These are phyloP conservation scores for Colletotrichum sp. DNA, from an alignment of 2,329 filamentous ascomycete species.

Conservation along the genomic window DNA sequence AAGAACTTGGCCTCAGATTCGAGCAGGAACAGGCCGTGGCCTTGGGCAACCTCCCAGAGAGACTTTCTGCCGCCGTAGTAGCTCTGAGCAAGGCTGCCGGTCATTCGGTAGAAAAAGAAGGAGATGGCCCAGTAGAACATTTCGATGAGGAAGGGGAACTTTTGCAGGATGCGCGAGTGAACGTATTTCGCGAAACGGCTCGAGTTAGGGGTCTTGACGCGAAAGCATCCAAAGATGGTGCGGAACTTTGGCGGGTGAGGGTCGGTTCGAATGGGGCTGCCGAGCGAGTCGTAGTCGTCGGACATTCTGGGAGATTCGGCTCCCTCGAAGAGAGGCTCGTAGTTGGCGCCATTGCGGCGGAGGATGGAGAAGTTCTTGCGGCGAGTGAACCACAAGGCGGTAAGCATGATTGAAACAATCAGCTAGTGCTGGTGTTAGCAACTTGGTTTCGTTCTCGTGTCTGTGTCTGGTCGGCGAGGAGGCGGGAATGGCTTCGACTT, in stretches of 20 bases:
- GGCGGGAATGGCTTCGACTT: not conserved
- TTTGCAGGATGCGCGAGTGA: slow-evolving; percentile 68
- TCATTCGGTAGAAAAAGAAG: slow-evolving; percentile 67
- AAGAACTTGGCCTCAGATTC: slow-evolving; percentile 59
- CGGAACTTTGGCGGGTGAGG: slow-evolving; percentile 51
- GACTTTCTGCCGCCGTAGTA: slow-evolving; percentile 47
- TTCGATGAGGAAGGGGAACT: slow-evolving; percentile 71
- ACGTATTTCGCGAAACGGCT: slow-evolving; percentile 64
- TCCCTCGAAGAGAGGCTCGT: slow-evolving; percentile 27
- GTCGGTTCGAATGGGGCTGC: slow-evolving; percentile 25
- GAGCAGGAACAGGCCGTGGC: slow-evolving; percentile 59
- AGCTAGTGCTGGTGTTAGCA: slow-evolving; percentile 28
- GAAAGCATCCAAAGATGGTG: slow-evolving; percentile 50
- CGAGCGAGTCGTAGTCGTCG: slow-evolving; percentile 26
- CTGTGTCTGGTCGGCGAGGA: not conserved
- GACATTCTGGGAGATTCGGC: slow-evolving; percentile 27
- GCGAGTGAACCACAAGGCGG: slow-evolving; percentile 41
- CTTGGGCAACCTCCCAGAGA: slow-evolving; percentile 57
- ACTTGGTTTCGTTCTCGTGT: not conserved
- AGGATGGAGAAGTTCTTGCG: slow-evolving; percentile 39
- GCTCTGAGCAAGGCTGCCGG: slow-evolving; percentile 54
- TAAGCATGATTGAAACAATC: slow-evolving; percentile 40
- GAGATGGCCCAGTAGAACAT: slow-evolving; percentile 78
- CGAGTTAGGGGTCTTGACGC: slow-evolving; percentile 60
- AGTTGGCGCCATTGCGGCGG: slow-evolving; percentile 18